Percentiles rank a stretch among this genome's conserved stretches.
Conservation (phyloP, 768 basidiomycete species). For the Astraeus odoratus region DNA sequence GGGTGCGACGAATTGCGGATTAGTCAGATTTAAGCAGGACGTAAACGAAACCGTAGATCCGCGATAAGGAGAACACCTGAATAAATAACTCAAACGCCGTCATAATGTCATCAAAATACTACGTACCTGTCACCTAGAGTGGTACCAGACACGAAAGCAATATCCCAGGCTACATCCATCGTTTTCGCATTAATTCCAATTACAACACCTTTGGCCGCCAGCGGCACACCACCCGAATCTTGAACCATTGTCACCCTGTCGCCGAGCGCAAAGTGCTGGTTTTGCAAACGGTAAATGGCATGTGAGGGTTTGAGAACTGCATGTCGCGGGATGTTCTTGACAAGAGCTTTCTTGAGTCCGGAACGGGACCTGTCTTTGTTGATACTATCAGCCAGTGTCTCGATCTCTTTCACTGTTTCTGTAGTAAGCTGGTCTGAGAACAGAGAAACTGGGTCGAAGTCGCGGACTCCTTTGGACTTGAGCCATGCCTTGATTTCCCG, state of each 20-base stretch:
- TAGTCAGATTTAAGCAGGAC: slow-evolving; percentile 81
- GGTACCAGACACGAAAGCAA: slow-evolving; percentile 87
- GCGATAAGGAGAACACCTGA: slow-evolving; percentile 85
- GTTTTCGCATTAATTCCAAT: slow-evolving; percentile 80
- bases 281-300: slow-evolving; percentile 81
- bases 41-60: slow-evolving; percentile 85
- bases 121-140: slow-evolving; percentile 75
- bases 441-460: slow-evolving; percentile 89
- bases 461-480: slow-evolving; percentile 75
- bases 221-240: slow-evolving; percentile 87
- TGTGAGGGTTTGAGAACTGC: slow-evolving; percentile 92
- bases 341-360: slow-evolving; percentile 84
- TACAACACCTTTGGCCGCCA: slow-evolving; percentile 90
- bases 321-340: slow-evolving; percentile 88
- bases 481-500: slow-evolving; percentile 84
- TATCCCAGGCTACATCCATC: slow-evolving; percentile 96
- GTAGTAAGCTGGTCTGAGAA: slow-evolving; percentile 89
- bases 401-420: slow-evolving; percentile 78
- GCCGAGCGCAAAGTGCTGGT: slow-evolving; percentile 81
- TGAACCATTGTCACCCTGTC: slow-evolving; percentile 96
- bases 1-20: slow-evolving; percentile 77
- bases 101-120: background rate
- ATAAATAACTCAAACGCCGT: background rate
- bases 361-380: slow-evolving; percentile 51
- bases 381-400: slow-evolving; percentile 65